Conservation (phyloP, 805 yeast species). For the Yueomyces sp. region DNA sequence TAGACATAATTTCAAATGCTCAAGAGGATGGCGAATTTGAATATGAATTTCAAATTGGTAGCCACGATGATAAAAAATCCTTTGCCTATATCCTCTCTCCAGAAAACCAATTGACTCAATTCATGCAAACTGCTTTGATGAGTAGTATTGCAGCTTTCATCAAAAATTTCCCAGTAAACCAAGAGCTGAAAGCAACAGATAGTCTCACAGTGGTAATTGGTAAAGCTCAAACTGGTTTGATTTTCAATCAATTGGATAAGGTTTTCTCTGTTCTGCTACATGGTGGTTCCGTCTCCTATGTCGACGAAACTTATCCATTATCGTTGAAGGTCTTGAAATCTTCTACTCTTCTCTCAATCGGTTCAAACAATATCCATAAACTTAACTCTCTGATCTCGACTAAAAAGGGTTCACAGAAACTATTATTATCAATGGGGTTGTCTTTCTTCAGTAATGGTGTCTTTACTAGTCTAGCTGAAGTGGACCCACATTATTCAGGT, state of each 20-base stretch:
- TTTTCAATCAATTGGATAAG: constrained; percentile 33
- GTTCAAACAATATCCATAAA: constrained; percentile 4
- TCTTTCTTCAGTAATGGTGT: constrained; percentile 37
- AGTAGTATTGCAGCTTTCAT: constrained; percentile 40
- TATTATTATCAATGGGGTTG: constrained; percentile 25
- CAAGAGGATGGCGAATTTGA: constrained; percentile 12
- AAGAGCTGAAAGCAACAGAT: constrained; percentile 25
- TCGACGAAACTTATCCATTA: constrained; percentile 7
- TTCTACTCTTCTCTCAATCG: constrained; percentile 13
- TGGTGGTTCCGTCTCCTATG: constrained; percentile 22
- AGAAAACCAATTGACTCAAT: constrained; percentile 20
- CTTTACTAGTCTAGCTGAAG: constrained; percentile 26
- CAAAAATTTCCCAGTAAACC: constrained; percentile 23
- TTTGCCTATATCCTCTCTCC: constrained; percentile 17
- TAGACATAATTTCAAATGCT: constrained; percentile 6
- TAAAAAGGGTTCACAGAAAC: neutral
- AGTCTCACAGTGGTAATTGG: constrained; percentile 17
- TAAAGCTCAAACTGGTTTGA: constrained; percentile 4
- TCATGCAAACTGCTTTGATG: constrained; percentile 39
- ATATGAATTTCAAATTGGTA: constrained; percentile 16
- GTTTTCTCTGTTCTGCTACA: constrained; percentile 21
- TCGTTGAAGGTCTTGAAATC: constrained; percentile 6
- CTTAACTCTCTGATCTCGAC: neutral
- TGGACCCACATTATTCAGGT: constrained; percentile 1
- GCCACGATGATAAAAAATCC: constrained; percentile 26